Base-by-base conservation (phyloP, 108 stramenopile species). In the Nitzschia sp. region DNA sequence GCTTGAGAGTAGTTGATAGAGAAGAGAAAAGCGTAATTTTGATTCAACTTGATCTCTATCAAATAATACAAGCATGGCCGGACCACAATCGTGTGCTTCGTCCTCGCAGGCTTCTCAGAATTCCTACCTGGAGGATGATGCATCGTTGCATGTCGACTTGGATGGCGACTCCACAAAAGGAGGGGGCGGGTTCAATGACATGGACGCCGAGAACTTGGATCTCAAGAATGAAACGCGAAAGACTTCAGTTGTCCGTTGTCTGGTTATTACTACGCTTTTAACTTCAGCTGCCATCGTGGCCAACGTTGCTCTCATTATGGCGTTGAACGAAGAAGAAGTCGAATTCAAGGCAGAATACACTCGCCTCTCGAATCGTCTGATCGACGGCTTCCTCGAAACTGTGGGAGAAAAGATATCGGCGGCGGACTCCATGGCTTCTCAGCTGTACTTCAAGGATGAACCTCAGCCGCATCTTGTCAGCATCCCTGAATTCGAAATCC, bases 201-300 rank as follows among this genome's bases (percentile, higher is more conserved):
- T 27, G 1, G 45, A 45, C 41, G 22, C 61, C 1, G 61, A 63
- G 23, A 63, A 63, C 41, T 1, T 45, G 1, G 26, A 63, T 11
- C 61, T 63, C 41, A 63, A 63, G 41, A 47, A 63, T 25, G 45
- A 63, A 45, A 45, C 61, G n/a, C 13, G 44, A 17, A 63, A 45
- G 17, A 63, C 45, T 3, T 63, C 61, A 1, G 61, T 63, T 0
- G 45, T 63, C 23, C 61, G 61, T 15, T 63, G 61, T 45, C 61
- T 63, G 22, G 38, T 63, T 1, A 63, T 63, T 25, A 45, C 44
- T 2, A 46, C 61, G 8, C 41, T 63, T 9, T 47, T 63, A 27
- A 63, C 61, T 25, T n/a, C 27, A 1, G 61, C 61, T 23, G 61
- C 44, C 61, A 45, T 63, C 29, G 61, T 63, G 38, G 61, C 61